Conservation (phyloP, 2,329 filamentous ascomycete genomes). For the Pseudogymnoascus sp. region DNA sequence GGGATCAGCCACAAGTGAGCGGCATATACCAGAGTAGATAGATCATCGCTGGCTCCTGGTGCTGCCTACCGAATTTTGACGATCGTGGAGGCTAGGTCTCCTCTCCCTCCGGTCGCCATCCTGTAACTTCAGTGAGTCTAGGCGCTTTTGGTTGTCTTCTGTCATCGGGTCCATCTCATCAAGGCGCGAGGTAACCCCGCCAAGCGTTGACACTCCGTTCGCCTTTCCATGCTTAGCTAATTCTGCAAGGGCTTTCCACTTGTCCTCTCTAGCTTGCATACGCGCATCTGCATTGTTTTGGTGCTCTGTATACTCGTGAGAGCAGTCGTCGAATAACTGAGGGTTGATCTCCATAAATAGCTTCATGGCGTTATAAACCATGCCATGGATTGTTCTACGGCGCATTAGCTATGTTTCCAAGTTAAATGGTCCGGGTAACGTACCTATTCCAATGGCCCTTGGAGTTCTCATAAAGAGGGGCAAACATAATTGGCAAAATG, state of each 20-base stretch:
- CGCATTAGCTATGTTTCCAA: slow-evolving; percentile 26
- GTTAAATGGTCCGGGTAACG: slow-evolving; percentile 24
- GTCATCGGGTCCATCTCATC: slow-evolving; percentile 74
- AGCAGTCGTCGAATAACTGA: slow-evolving; percentile 96
- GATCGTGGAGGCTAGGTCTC: slow-evolving; percentile 47
- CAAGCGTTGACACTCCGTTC: slow-evolving; percentile 31
- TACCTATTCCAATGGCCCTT: slow-evolving; percentile 99
- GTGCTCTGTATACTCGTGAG: slow-evolving; percentile 93
- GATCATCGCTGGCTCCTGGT: slow-evolving; percentile 31
- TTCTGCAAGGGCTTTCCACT: slow-evolving; percentile 81
- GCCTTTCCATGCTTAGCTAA: slow-evolving; percentile 64
- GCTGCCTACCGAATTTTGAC: slow-evolving; percentile 48
- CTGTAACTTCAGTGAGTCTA: slow-evolving; percentile 85
- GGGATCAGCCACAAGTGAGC: background rate
- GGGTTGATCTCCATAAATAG: slow-evolving; percentile 99
- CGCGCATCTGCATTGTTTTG: slow-evolving; percentile 86
- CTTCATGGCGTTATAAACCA: slow-evolving; percentile 99
- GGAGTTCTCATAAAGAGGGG: slow-evolving; percentile 94
- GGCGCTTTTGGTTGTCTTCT: slow-evolving; percentile 75
- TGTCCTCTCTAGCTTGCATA: slow-evolving; percentile 71
- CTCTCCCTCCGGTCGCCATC: slow-evolving; percentile 60
- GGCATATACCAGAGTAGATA: background rate
- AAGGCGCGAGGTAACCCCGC: slow-evolving; percentile 39
- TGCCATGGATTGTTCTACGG: slow-evolving; percentile 88
- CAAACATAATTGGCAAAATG: slow-evolving; percentile 98